phyloP scores from a whole-genome alignment of 805 yeast genomes.

The Metschnikowia dekortorum region DNA sequence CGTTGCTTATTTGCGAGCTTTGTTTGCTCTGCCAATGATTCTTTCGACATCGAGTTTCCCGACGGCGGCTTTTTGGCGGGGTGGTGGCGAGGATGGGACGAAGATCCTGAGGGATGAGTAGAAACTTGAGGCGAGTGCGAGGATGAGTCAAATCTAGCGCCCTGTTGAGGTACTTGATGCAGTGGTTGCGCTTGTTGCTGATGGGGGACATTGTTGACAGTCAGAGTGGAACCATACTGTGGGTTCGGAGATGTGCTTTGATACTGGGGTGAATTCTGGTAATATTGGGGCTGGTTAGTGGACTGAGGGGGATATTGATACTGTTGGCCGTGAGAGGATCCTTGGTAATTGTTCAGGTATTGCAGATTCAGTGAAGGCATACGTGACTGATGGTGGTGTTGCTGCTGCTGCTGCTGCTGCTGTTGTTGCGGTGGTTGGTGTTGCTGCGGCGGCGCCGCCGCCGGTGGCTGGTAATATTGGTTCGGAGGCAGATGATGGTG shows the following conservation, averaged over 20 bases:
- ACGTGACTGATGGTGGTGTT: not conserved
- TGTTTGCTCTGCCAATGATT: constrained; percentile 12
- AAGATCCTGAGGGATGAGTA: not conserved
- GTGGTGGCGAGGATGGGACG: constrained; percentile 1
- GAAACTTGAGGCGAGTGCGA: constrained; percentile 2
- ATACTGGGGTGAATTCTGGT: constrained; percentile 1
- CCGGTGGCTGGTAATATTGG: not conserved
- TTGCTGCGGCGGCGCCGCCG: not conserved
- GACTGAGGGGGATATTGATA: constrained; percentile 1
- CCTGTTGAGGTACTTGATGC: constrained; percentile 3
- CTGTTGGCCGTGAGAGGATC: constrained; percentile 1
- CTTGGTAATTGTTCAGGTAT: constrained; percentile 3
- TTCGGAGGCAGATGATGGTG: constrained; percentile 3
- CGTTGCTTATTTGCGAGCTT: constrained; percentile 33
- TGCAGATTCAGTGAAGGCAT: constrained; percentile 1
- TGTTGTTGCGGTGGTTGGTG: not conserved
- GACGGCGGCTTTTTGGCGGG: constrained; percentile 16
- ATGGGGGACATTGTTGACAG: constrained; percentile 1
- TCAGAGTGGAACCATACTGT: constrained; percentile 6
- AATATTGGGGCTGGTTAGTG: not conserved
- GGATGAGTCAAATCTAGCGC: constrained; percentile 1
- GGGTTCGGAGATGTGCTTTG: constrained; percentile 1
- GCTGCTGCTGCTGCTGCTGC: not conserved
- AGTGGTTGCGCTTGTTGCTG: constrained; percentile 5
- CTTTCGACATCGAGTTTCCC: constrained; percentile 19